Evolutionary conservation across 2,329 filamentous ascomycete species (phyloP).

Genomic region (Calonectria pauciramosa): DNA sequence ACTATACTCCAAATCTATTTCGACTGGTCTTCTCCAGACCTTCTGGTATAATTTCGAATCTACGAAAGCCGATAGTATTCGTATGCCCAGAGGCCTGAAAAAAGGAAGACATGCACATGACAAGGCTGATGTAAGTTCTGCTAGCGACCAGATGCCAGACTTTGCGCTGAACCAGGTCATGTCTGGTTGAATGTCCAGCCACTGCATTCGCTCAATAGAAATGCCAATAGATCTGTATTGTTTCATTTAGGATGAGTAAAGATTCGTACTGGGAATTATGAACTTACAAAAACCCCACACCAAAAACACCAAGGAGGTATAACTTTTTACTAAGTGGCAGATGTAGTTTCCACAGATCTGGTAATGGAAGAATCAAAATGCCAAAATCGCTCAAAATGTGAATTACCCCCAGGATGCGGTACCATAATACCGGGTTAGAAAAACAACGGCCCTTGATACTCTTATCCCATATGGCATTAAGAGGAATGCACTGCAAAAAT

Average conservation of each 20-base stretch:
- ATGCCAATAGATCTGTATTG: not conserved
- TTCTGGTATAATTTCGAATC: not conserved
- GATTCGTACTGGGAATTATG: too few species aligned
- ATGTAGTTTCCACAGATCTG: constrained; percentile 1
- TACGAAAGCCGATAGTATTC: not conserved
- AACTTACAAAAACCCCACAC: not conserved
- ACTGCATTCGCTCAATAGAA: not conserved
- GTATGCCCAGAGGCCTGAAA: not conserved
- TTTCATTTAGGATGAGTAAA: not conserved
- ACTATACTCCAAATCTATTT: too few species aligned
- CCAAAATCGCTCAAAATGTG: not conserved
- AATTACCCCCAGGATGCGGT: not conserved
- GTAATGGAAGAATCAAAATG: not conserved
- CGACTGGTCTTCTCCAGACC: not conserved
- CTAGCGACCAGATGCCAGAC: not conserved
- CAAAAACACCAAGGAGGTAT: not conserved
- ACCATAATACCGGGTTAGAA: not conserved
- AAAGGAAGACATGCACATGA: not conserved
- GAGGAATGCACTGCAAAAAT: not conserved
- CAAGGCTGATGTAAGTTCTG: not conserved
- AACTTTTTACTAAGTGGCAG: not conserved
- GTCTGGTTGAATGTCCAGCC: not conserved
- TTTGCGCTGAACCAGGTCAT: not conserved
- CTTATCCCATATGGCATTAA: not conserved
- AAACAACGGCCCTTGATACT: not conserved